Evolutionary conservation across 1,284 basidiomycete genomes (phyloP), one percentile per base, ranked within the genome.

Genomic region (Schizophyllum commune): DNA sequence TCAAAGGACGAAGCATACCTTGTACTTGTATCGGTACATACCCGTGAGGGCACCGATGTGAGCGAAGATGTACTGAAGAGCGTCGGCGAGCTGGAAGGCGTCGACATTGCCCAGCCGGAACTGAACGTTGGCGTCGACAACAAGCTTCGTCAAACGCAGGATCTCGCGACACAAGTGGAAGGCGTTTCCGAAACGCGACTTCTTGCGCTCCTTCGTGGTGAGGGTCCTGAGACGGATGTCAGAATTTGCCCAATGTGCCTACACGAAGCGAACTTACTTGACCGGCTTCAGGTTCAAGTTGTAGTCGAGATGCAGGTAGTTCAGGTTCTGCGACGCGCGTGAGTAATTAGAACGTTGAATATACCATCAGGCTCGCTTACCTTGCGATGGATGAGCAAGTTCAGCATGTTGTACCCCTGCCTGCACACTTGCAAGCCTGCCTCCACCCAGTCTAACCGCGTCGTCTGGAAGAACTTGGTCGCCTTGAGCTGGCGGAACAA

Each of bases 11-110:
- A 39, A 27, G 69, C 79, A 6, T 60, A 87, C 88, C 85, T 98
- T 98, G 81, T 98, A 98, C 82, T 98, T 99, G 82, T 98, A 94
- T 57, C 97, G 86, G 77, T 99, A 99, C 93, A 98, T 98, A 69
- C 97, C 97, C 6, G 97, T 99, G 63, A 99, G 79, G 34, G 97
- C 96, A 71, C 96, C 97, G 64, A 99, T 94, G 72, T 99, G 97
- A 8, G 88, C 92, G 71, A 99, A 98, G 71, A 96, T 94, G 73
- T 99, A 99, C 74, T 99, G 97, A 32, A 99, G 80, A 7, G 97
- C 97, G 69, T 99, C 97, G 4, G 97, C 97, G 47, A 99, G 88
- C 74, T 99, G 97, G 85, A 99, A 99, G 1, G 96, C 97, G 71
- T 99, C 97, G 59, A 99, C 94, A 68, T 98, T 99, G 56, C 97